Evolutionary conservation across 208 protist genomes (phyloP), one percentile per base, ranked within the genome.

Genomic region (Angomonas deanei): DNA sequence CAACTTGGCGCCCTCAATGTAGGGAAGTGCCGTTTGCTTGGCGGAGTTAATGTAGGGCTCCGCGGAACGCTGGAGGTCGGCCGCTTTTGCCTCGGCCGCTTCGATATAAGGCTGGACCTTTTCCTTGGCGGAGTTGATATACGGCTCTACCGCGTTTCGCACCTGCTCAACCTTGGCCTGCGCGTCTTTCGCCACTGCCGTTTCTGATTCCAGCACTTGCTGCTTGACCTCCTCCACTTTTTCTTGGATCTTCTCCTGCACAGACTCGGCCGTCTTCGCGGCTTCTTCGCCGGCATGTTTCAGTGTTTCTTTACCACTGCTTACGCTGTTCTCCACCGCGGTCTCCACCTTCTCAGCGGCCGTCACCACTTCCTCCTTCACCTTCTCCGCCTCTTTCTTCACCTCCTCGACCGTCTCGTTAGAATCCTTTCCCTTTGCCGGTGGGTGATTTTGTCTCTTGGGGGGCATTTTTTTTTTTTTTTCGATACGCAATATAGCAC

Each of bases 131-230:
- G 61, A 55, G 31, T 78, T 72, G 42, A 80, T 61, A 47, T 76
- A 81, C 42, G 70, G 68, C 15, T 76, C 72, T 1, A 72, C 75
- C 50, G 70, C 67, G 61, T 82, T 67, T 27, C 46, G 64, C 30
- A 66, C 67, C n/a, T 68, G 66, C n/a, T 80, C 52, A 15, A 58
- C 70, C 34, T 68, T 55, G 27, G 47, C 39, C 65, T 78, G 59
- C 11, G 60, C 66, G 11, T 55, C 72, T 32, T 70, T 57, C 59
- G 67, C 62, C 27, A 69, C 72, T 15, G 74, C 32, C 55, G 73
- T 58, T 11, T 59, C 30, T 11, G 66, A 24, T 17, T 34, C 61
- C 0, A 42, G 17, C 15, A 55, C 52, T 11, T 69, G 47, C 36
- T 61, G 46, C 2, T 53, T 27, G n/a, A 50, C 59, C 32, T 70